Evolutionary conservation across 2,329 filamentous ascomycete genomes (phyloP), one percentile per base, ranked within the genome.

Genomic region (Exophiala lecanii-corni): DNA sequence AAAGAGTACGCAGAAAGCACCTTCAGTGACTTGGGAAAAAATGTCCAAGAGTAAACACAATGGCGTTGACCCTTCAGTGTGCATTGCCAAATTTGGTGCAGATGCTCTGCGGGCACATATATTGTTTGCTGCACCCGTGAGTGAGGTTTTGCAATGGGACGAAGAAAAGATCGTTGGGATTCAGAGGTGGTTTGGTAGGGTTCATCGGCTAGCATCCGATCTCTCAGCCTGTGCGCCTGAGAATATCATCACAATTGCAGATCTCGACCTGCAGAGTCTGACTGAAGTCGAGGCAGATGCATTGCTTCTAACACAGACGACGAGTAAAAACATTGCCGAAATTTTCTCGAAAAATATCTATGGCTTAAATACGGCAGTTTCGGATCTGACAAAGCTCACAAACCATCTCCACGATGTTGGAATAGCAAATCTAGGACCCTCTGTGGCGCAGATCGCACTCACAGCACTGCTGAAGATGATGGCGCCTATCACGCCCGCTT

Each of bases 21-120:
- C 84, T 1, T 75, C 69, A 19, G 65, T 88, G 13, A 81, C 78
- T 1, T 94, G 77, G 55, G 88, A 94, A 62, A 95, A 95, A 61
- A 95, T 95, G 89, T 92, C 86, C 28, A 95, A 95, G 67, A 94
- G 86, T 57, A 95, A 95, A 64, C 75, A 92, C 67, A 95, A 95
- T 59, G 89, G 89, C 18, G 86, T 94, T 5, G 87, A 94, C 59
- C 89, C 89, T 0, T 80, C 78, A 0, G 71, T 69, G 0, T 85
- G 84, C 51, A 86, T 92, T 44, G 67, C 73, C 5, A 79, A 78
- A 53, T 83, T 92, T 55, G 89, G 89, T 16, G 86, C 88, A 1
- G 89, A 95, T 62, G 82, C 86, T 4, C 89, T 86, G 2, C 74
- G 89, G 43, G 87, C 87, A 3, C 89, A 95, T 60, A 86, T 95